phyloP scores from a whole-genome alignment of 257 asterid genomes.

The Solanum chmielewskii region DNA sequence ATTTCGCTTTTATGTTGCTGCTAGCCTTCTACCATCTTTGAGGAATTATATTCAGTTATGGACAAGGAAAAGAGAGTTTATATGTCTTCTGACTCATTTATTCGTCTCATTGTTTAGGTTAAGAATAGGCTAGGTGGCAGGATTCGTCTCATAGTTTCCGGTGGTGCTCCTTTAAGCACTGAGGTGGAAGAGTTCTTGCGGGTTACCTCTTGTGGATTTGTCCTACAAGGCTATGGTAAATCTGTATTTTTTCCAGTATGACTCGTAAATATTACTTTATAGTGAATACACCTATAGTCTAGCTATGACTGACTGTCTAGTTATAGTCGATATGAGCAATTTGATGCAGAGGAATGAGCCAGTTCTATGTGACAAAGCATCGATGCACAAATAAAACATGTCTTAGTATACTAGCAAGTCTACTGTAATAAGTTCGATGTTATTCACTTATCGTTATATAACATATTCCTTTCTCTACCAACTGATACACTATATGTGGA shows the following conservation, averaged over 20 bases:
- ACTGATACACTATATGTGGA: background rate
- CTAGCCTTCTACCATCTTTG: background rate
- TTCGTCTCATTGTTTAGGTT: constrained; percentile 28
- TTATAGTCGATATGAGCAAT: background rate
- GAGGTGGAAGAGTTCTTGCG: constrained; percentile 93
- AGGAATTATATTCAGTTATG: background rate
- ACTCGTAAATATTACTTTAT: background rate
- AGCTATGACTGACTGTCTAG: background rate
- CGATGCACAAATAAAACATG: background rate
- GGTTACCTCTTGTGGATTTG: constrained; percentile 89
- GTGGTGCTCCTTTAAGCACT: constrained; percentile 89
- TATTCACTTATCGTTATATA: too few relatives aligned
- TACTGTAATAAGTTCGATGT: background rate
- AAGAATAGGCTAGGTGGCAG: constrained; percentile 86
- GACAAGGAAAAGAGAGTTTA: background rate
- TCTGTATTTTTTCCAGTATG: background rate
- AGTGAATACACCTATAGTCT: background rate
- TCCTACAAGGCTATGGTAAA: constrained; percentile 91
- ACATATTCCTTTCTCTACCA: background rate
- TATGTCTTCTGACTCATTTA: background rate
- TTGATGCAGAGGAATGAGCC: background rate
- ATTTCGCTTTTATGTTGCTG: background rate
- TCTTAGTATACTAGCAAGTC: background rate
- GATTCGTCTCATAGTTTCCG: constrained; percentile 78
- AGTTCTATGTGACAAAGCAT: background rate